Evolutionary conservation across 164 flowering plant species (phyloP), one percentile per base, ranked within the genome.

Genomic region (Paratinospora sagittata): DNA sequence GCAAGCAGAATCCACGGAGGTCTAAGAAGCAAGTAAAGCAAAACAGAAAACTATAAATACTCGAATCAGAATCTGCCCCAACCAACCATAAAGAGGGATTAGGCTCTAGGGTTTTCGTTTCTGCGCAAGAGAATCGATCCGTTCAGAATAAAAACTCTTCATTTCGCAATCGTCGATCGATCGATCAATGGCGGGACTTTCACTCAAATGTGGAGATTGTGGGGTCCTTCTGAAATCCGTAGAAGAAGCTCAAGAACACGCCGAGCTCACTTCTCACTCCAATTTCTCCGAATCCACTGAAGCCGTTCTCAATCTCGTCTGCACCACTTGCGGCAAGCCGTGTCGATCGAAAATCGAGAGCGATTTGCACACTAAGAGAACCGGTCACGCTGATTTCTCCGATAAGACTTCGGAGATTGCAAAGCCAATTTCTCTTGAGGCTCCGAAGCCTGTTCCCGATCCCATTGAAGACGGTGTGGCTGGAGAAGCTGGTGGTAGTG

Each of bases 301-400:
- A 72, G 82, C 97, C 36, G 97, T 95, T 23, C 96, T 95, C 82
- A 89, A 88, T 77, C 90, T 92, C 74, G 86, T 92, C 72, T 95
- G 99, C 84, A 67, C 86, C 45, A 26, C 85, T 57, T 95, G 99
- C 69, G 83, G 88, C 78, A 95, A 95, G 67, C 97, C 99, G 10
- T 90, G 97, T 84, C 85, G 99, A 80, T 90, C 99, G 67, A 90
- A 89, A 80, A 90, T 93, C 0, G 99, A 95, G 82, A 87, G 80
- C 73, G 97, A 92, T 84, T 78, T 95, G 83, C 99, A 95, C 70
- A 95, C 96, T 16, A 92, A 95, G 81, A 84, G 99, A 74, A 92
- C 97, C 27, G 99, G 99, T 14, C 99, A 95, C 68, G 69, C 88
- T 63, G 97, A 92, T 26, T 95, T 91, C 75, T 77, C 70, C 30